Base-by-base conservation (phyloP, 345 rosid species). In the Boechera retrofracta region DNA sequence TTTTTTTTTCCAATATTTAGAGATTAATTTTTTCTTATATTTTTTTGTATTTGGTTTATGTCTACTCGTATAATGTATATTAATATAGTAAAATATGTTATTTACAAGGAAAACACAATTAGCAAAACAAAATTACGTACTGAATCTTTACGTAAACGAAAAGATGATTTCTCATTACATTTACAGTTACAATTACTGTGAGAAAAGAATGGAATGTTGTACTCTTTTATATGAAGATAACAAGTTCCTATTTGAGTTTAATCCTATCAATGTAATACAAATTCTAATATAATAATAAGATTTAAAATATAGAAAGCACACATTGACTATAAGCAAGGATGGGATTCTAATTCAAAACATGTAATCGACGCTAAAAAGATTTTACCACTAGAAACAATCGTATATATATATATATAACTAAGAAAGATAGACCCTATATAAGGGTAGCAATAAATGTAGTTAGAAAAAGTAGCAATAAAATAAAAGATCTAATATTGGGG, bases 381-480 rank as follows among this genome's bases (percentile, higher is more conserved):
- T 29, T 16, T 10, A 18, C 36, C 8, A 41, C 2, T 5, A 12
- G 32, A 53, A 49, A 69, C 2, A 51, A 10, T 24, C 10, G 31
- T 16, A 16, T 16, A 16, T 16, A 16, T 16, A 16, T 73, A 64
- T 12, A 9, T 39, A 52, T 12, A 29, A 11, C 5, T 5, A 59
- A 36, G 41, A 24, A 65, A 65, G 13, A 47, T 47, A 56, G 45
- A 35, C 36, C 9, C 10, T 39, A 39, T 12, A 12, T 42, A 42
- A 48, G 56, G 28, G 69, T 28, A 61, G 69, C 74, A 62, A 29
- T 24, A 54, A 69, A 62, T 61, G 57, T 61, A 47, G 32, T 32
- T 69, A 18, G 63, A 47, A 47, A 65, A 47, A 48, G 58, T 38
- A 59, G 54, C 41, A 52, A 73, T 18, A 38, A 15, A 32, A 45